A percentile compares a stretch with the other conserved stretches of the same genome.
phyloP scores from a whole-genome alignment of 2,329 filamentous ascomycete genomes.

The Xylaria arbuscula region DNA sequence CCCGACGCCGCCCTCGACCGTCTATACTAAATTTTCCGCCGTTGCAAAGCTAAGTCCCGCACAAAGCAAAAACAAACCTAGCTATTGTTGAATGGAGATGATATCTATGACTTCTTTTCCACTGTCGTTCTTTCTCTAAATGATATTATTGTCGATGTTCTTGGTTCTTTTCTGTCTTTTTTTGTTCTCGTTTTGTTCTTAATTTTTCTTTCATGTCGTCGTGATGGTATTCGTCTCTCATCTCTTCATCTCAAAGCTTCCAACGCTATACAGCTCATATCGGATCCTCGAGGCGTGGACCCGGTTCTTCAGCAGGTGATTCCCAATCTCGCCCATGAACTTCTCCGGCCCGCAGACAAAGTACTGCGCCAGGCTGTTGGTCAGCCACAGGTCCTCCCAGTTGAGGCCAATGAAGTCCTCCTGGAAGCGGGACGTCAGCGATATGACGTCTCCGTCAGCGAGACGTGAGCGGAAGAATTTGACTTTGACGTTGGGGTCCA shows the following conservation, averaged over 20 bases:
- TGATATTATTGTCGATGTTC: neutral
- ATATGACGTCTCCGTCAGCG: conserved; percentile 59
- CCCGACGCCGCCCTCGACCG: conserved; percentile 12
- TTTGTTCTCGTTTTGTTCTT: neutral
- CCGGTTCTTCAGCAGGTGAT: conserved; percentile 40
- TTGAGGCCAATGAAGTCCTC: conserved; percentile 61
- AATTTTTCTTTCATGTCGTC: neutral
- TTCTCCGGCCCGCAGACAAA: conserved; percentile 66
- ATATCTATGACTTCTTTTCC: conserved; percentile 20
- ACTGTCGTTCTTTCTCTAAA: conserved; percentile 1
- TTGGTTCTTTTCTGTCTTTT: conserved; percentile 33
- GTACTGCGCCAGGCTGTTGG: conserved; percentile 61
- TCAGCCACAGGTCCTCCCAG: conserved; percentile 58
- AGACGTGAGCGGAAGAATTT: conserved; percentile 64
- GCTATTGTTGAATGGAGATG: conserved; percentile 28
- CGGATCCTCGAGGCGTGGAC: conserved; percentile 40
- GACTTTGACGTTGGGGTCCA: conserved; percentile 52
- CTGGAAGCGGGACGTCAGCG: conserved; percentile 58
- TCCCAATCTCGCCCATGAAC: conserved; percentile 63
- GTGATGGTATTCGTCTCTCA: neutral
- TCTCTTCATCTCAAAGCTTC: conserved; percentile 45
- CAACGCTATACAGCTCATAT: conserved; percentile 47
- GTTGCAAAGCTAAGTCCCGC: neutral
- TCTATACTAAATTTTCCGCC: conserved; percentile 27
- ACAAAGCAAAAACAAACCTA: neutral